A percentile compares a stretch with the other conserved stretches of the same genome.
Evolutionary conservation across 345 rosid species (phyloP).

Genomic region (Bruguiera gymnorhiza): DNA sequence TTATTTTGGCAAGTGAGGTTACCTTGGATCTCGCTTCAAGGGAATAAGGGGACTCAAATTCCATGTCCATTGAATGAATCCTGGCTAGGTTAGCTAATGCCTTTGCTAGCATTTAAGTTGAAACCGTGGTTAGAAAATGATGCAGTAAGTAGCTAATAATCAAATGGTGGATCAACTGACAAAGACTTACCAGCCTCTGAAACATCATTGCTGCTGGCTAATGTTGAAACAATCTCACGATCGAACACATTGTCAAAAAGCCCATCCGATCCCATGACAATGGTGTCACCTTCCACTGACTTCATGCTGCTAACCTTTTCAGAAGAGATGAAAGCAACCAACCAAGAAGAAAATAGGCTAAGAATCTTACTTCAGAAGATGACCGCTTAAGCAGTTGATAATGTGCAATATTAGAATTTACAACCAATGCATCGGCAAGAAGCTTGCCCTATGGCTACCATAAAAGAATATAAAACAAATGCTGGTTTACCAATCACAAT

Average conservation of each 20-base stretch:
- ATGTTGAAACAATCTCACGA: constrained; percentile 60
- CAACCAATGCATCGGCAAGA: too few species aligned
- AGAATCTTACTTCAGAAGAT: too few species aligned
- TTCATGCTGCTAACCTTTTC: constrained; percentile 62
- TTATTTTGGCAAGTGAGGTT: background rate
- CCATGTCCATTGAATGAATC: constrained; percentile 56
- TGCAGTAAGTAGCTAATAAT: constrained; percentile 7
- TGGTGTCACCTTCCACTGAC: constrained; percentile 54
- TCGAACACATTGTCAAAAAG: constrained; percentile 85
- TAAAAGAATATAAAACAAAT: background rate
- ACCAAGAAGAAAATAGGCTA: background rate
- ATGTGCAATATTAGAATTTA: too few species aligned
- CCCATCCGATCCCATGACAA: constrained; percentile 90
- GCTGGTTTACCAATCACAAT: constrained; percentile 17
- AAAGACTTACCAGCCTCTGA: constrained; percentile 55
- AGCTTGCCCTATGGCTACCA: too few species aligned
- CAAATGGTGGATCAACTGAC: background rate
- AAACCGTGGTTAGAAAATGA: constrained; percentile 13
- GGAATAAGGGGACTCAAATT: constrained; percentile 79
- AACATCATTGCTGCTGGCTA: constrained; percentile 40
- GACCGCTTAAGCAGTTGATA: too few species aligned
- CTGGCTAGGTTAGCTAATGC: constrained; percentile 72
- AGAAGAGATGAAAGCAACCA: constrained; percentile 13
- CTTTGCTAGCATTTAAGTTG: constrained; percentile 57
- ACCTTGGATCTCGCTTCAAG: constrained; percentile 82